Evolutionary conservation across 225 moss, liverwort and hornwort species (phyloP), one percentile per base, ranked within the genome.

Genomic region (Anthoceros angustus): DNA sequence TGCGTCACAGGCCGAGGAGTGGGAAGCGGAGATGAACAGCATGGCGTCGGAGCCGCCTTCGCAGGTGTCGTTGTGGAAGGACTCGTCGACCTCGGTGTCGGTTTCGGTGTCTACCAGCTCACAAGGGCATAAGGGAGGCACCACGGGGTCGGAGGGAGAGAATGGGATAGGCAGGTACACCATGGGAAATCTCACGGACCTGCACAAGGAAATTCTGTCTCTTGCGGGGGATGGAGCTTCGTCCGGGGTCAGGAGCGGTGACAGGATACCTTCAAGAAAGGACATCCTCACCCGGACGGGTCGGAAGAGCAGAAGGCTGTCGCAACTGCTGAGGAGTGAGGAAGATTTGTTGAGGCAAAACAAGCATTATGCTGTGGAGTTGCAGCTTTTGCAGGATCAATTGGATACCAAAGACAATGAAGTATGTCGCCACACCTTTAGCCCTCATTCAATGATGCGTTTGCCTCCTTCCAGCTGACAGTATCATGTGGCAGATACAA

Each of bases 331-430:
- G 55, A 15, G 55, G 55, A 55, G 55, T 12, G 55, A 55, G 55
- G 55, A 55, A 18, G 55, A 55, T 55, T 23, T 55, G 7, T 55
- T 15, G 7, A 55, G 55, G n/a, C 55, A 55, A 15, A 55, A 55
- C 55, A 55, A 55, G 55, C 55, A 55, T 20, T 55, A 55, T 20
- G 55, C 55, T 55, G 55, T 55, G 18, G 55, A 55, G 55, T 55
- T 55, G 55, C 55, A 55, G 55, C 55, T 18, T 55, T 55, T 55
- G 55, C 55, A 55, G 55, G 55, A 55, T 18, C 55, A 55, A 20
- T 23, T 55, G n/a, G 55, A 55, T 20, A 6, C 55, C 12, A 18
- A 55, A 55, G 55, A 55, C 55, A 18, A 20, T 20, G 55, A 55
- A 55, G 55, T 55, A 55, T 18, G 14, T 23, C 45, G 18, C n/a